These are phyloP conservation scores for Dalechampia spathulata DNA, from an alignment of 441 rosid genomes.

Conservation along the genomic window DNA sequence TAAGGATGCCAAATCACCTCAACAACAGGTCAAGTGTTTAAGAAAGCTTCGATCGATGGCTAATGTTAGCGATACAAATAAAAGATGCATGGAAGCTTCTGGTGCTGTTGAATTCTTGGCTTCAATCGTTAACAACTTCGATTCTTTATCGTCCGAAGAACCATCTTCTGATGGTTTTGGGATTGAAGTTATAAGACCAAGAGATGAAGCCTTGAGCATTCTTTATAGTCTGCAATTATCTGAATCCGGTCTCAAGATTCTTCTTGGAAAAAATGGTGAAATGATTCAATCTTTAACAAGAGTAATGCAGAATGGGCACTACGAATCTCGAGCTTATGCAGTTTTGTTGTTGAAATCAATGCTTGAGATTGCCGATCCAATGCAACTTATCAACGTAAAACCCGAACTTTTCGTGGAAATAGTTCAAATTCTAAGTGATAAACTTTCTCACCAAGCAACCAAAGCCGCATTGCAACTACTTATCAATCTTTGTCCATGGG, in stretches of 20 bases:
- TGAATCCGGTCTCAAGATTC: conserved; percentile 48
- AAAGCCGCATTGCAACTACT: conserved; percentile 53
- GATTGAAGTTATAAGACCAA: conserved; percentile 25
- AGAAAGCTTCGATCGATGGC: conserved; percentile 47
- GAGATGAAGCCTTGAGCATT: conserved; percentile 55
- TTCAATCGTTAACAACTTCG: conserved; percentile 26
- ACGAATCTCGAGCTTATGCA: conserved; percentile 74
- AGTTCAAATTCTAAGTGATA: conserved; percentile 45
- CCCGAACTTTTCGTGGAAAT: conserved; percentile 39
- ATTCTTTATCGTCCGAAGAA: conserved; percentile 15
- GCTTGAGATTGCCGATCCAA: conserved; percentile 53
- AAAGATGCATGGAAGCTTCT: conserved; percentile 63
- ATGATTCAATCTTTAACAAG: conserved; percentile 42
- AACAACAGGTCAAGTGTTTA: conserved; percentile 41
- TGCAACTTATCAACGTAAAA: conserved; percentile 35
- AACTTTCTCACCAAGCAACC: conserved; percentile 58
- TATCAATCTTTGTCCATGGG: conserved; percentile 44
- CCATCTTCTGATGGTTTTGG: conserved; percentile 5
- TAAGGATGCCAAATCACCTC: conserved; percentile 39
- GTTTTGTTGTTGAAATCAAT: conserved; percentile 47
- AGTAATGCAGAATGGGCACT: conserved; percentile 51
- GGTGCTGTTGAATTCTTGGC: conserved; percentile 64
- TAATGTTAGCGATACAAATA: conserved; percentile 42
- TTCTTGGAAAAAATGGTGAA: conserved; percentile 32
- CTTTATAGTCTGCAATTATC: conserved; percentile 53